Percentiles rank a stretch among this genome's conserved stretches.
Evolutionary conservation across 2,329 filamentous ascomycete species (phyloP).

Genomic region (Fusarium sp.): DNA sequence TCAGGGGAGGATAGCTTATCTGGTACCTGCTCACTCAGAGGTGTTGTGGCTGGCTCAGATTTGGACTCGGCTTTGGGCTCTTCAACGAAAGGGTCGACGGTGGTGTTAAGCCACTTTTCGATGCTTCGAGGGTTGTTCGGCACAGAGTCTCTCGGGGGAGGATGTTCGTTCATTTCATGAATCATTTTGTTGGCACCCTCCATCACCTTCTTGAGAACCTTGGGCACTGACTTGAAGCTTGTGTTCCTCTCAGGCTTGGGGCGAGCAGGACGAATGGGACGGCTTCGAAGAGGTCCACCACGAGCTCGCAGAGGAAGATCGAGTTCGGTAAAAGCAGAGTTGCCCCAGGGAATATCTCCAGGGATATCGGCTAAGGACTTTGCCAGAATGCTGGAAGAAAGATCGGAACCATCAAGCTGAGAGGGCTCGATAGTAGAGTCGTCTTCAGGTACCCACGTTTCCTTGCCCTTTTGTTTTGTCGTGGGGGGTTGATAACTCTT

Average conservation of each 20-base stretch:
- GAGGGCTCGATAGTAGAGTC: constrained; percentile 46
- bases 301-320: constrained; percentile 64
- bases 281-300: constrained; percentile 61
- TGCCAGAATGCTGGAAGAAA: constrained; percentile 56
- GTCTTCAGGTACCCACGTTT: constrained; percentile 51
- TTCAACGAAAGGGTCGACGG: constrained; percentile 73
- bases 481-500: constrained; percentile 42
- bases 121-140: constrained; percentile 72
- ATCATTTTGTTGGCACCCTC: constrained; percentile 75
- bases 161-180: constrained; percentile 69
- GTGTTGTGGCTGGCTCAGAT: constrained; percentile 23
- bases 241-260: constrained; percentile 65
- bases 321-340: constrained; percentile 75
- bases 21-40: constrained; percentile 22
- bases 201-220: constrained; percentile 74
- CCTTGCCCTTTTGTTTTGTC: constrained; percentile 47
- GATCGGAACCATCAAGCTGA: constrained; percentile 50
- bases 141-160: constrained; percentile 59
- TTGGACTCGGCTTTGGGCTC: constrained; percentile 28
- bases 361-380: constrained; percentile 69
- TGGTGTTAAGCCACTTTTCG: constrained; percentile 74
- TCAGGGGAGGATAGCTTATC: constrained; percentile 39
- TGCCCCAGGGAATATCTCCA: constrained; percentile 72
- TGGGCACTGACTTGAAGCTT: constrained; percentile 72
- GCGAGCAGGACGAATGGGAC: constrained; percentile 51